These are phyloP conservation scores for Talaromyces sp. DNA, from an alignment of 2,329 filamentous ascomycete species.

Conservation along the genomic window DNA sequence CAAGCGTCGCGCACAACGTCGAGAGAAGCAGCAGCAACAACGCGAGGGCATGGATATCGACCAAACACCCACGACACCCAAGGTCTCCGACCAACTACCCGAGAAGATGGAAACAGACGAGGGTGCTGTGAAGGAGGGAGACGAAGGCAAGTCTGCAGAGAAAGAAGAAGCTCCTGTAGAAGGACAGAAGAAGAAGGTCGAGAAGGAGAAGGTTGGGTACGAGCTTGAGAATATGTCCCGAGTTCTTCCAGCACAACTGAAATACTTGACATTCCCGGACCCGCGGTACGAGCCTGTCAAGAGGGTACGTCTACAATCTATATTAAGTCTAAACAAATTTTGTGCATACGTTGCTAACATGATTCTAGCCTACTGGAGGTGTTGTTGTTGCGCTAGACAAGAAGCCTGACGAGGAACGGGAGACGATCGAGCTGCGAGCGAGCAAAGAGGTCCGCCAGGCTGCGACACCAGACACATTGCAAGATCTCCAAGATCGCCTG, in stretches of 20 bases:
- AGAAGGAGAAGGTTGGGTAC: constrained; percentile 96
- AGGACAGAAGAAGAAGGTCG: constrained; percentile 76
- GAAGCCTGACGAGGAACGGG: constrained; percentile 69
- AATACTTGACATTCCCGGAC: constrained; percentile 88
- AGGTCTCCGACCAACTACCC: constrained; percentile 51
- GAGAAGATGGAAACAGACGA: constrained; percentile 81
- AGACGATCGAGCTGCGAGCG: constrained; percentile 83
- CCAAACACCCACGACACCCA: constrained; percentile 67
- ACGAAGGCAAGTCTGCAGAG: constrained; percentile 45
- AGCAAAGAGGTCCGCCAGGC: constrained; percentile 59
- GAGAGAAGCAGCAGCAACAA: constrained; percentile 74
- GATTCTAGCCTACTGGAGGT: constrained; percentile 74
- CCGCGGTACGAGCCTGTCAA: constrained; percentile 90
- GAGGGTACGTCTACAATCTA: constrained; percentile 58
- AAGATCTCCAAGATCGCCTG: constrained; percentile 33
- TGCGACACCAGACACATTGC: constrained; percentile 36
- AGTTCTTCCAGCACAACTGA: constrained; percentile 85
- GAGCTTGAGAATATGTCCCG: constrained; percentile 96
- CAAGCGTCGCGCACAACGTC: constrained; percentile 88
- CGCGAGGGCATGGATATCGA: constrained; percentile 96
- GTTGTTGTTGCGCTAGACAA: constrained; percentile 88
- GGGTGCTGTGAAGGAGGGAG: constrained; percentile 57
- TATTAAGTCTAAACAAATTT: neutral
- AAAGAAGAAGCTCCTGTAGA: constrained; percentile 50
- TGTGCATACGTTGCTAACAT: constrained; percentile 34